Base-by-base conservation (phyloP, 2,329 filamentous ascomycete genomes). In the Xylaria digitata region DNA sequence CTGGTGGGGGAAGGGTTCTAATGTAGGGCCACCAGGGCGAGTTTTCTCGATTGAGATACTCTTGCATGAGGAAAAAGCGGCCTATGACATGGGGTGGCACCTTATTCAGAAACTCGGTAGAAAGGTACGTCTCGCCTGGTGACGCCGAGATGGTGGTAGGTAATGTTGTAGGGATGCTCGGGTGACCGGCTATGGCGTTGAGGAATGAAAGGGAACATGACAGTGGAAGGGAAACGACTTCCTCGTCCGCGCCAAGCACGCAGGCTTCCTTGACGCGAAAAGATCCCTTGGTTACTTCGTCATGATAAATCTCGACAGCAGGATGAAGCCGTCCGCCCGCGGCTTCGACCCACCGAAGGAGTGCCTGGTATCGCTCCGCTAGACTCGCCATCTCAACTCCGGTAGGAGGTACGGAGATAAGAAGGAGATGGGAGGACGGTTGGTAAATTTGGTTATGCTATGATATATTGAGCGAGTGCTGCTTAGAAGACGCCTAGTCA, bases 11-110 rank as follows among this genome's bases (percentile, higher is more conserved):
- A 0, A 94, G 82, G 0, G 86, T 86, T 9, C 80, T 79, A 70
- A 93, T 86, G 77, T 94, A 94, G 1, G 88, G 85, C 75, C 81
- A 83, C 91, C 91, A 94, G 71, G 86, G 87, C 0, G 90, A 91
- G 1, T 82, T 74, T 1, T 78, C 62, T 1, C 85, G 86, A 1
- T 84, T 78, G 37, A 93, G 81, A 74, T 88, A 89, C 75, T 94
- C 87, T 67, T 89, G 87, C 75, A 92, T 83, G 6, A 94, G 82
- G 69, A 92, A 90, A 78, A 93, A 90, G 3, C 89, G 85, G 8
- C 87, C 85, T 55, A 89, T 79, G 63, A 91, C 86, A 70, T 91
- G 86, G 0, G 87, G 84, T 0, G 85, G 84, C 1, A 84, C 77
- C 4, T 74, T 73, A 0, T 81, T 72, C 53, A 90, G 77, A 70